These are phyloP conservation scores for Hymenoscyphus repandus DNA, from an alignment of 2,329 filamentous ascomycete species.

Conservation along the genomic window DNA sequence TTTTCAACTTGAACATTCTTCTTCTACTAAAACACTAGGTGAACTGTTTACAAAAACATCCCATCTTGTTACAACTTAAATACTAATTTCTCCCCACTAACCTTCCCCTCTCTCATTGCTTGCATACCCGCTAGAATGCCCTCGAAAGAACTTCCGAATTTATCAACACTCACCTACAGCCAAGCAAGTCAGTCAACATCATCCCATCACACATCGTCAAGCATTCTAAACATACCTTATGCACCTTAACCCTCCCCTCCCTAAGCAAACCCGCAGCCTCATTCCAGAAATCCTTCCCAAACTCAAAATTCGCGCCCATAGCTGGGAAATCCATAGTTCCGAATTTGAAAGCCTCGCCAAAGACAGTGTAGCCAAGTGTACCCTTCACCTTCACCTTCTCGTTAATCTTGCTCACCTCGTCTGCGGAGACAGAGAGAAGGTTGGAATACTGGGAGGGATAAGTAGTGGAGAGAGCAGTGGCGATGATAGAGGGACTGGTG, in stretches of 20 bases:
- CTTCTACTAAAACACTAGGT: too few species aligned
- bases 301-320: constrained; percentile 31
- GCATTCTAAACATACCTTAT: constrained; percentile 18
- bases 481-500: constrained; percentile 32
- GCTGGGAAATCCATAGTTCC: constrained; percentile 15
- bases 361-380: constrained; percentile 38
- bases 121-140: constrained; percentile 27
- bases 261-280: constrained; percentile 32
- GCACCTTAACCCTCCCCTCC: constrained; percentile 35
- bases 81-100: constrained; percentile 42
- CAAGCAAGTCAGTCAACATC: neutral
- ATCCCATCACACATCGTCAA: too few species aligned
- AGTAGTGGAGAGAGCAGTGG: constrained; percentile 34
- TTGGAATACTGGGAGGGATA: constrained; percentile 32
- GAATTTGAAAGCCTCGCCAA: constrained; percentile 35
- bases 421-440: constrained; percentile 35
- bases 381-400: constrained; percentile 23
- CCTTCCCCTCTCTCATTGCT: constrained; percentile 24
- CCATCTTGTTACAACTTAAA: constrained; percentile 30
- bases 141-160: constrained; percentile 29
- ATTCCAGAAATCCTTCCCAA: constrained; percentile 36
- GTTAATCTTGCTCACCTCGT: constrained; percentile 40
- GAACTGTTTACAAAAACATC: too few species aligned
- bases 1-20: too few species aligned
- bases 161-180: constrained; percentile 12